These are phyloP conservation scores for Eremochloa ophiuroides DNA, from an alignment of 176 grass and related monocot species.

Conservation along the genomic window DNA sequence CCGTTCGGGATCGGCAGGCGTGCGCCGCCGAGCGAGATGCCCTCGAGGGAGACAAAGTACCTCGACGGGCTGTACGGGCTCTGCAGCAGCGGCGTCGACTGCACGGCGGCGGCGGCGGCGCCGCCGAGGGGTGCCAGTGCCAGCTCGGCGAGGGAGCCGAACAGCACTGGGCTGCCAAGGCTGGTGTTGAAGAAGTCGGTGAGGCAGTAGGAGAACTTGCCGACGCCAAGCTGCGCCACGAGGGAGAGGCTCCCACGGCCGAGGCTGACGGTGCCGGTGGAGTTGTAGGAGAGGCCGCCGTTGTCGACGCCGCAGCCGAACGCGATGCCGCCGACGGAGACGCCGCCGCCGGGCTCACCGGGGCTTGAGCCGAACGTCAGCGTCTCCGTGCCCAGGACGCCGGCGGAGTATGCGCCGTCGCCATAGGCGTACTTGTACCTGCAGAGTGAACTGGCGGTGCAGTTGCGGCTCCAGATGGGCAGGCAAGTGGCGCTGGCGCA, in stretches of 20 bases:
- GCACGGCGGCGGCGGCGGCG: background rate
- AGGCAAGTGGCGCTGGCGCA: background rate
- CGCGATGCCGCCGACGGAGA: background rate
- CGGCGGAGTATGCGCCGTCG: background rate
- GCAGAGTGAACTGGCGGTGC: background rate
- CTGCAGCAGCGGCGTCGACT: background rate
- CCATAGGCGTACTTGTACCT: background rate
- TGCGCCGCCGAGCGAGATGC: background rate
- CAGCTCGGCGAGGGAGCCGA: background rate
- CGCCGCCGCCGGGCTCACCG: accelerated
- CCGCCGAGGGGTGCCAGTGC: no score
- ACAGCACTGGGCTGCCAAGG: background rate
- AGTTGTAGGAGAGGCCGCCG: background rate
- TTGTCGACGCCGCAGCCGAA: constrained; percentile 30
- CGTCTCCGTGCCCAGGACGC: constrained; percentile 15
- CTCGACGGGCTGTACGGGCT: background rate
- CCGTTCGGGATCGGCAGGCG: background rate
- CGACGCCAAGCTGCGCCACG: constrained; percentile 18
- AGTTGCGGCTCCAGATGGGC: background rate
- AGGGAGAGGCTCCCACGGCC: constrained; percentile 30
- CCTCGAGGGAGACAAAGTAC: background rate
- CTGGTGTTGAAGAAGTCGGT: constrained; percentile 5
- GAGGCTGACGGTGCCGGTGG: constrained; percentile 25
- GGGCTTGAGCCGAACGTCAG: constrained; percentile 10
- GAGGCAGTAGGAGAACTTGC: constrained; percentile 49